Evolutionary conservation across 495 filamentous ascomycete genomes (phyloP), one percentile per base, ranked within the genome.

Genomic region (Cercophora sp.): DNA sequence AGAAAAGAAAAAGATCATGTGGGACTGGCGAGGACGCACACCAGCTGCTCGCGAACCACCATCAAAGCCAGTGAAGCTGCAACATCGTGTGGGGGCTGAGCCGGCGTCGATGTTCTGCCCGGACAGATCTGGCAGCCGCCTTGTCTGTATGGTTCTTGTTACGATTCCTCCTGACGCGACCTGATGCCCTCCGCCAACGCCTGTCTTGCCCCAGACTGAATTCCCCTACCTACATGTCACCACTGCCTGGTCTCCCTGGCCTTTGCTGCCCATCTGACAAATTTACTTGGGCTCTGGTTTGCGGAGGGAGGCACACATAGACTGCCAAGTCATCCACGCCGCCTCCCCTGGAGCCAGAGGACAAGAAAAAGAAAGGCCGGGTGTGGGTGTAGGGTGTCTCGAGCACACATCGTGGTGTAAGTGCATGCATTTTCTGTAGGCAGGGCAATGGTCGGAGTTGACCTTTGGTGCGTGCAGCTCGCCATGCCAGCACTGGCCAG

Each of bases 401-500:
- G 24, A 51, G 27, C 13, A 11, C 13, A 24, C 16, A 5, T 19
- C 31, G 23, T n/a, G 13, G 47, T 56, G 55, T 61, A 58, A 56
- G 55, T 53, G 48, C 36, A 55, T 27, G 37, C 26, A 25, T 54
- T 59, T 49, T 32, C 48, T 55, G 56, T 59, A 59, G 50, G 40
- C 60, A 51, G 41, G 46, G 51, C 50, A 54, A 50, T 42, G 40
- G 8, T 23, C 10, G 8, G 22, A 23, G 43, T 27, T 51, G 26
- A 36, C 31, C 27, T 55, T 22, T 45, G 41, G 15, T 37, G 40
- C 31, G 41, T 31, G 25, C 52, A 31, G 11, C 23, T 29, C 29
- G 32, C 27, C 19, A 26, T n/a, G n/a, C n/a, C 43, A 48, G 34
- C 34, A 16, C 19, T 27, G 23, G 26, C n/a, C 19, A 43, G 23